Evolutionary conservation across 169 alveolate species (phyloP).

Genomic region (Besnoitia besnoiti): DNA sequence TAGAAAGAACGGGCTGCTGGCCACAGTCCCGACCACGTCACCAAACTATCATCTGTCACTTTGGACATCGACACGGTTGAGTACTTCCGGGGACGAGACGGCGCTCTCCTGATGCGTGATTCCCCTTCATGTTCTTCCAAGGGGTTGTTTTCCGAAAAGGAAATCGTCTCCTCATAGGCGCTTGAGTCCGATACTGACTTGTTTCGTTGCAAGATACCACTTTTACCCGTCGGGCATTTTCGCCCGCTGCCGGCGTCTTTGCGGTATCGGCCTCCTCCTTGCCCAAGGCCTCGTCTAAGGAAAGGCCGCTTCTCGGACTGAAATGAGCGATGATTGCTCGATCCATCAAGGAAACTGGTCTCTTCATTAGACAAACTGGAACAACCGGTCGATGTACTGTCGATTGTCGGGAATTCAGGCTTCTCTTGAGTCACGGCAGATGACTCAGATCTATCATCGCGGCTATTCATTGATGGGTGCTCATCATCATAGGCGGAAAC

Average conservation of each 20-base stretch:
- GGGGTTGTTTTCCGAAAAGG: too few relatives aligned
- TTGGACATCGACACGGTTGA: not conserved
- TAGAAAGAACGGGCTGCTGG: not conserved
- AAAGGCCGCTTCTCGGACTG: not conserved
- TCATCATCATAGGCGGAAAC: not conserved
- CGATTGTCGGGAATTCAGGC: too few relatives aligned
- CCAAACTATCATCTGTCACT: not conserved
- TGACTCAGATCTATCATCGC: too few relatives aligned
- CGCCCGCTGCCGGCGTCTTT: not conserved
- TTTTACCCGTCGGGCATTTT: not conserved
- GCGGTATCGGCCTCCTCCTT: constrained; percentile 8
- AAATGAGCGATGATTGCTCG: not conserved
- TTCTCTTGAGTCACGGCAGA: not conserved
- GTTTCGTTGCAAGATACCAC: too few relatives aligned
- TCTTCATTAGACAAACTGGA: not conserved
- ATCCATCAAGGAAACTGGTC: not conserved
- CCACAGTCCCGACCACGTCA: not conserved
- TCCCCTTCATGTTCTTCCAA: too few relatives aligned
- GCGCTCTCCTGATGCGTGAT: too few relatives aligned
- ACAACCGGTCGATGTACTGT: not conserved
- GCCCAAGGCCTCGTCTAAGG: constrained; percentile 18
- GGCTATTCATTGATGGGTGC: not conserved
- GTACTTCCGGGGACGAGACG: too few relatives aligned
- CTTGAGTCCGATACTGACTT: too few relatives aligned
- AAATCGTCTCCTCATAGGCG: too few relatives aligned